A percentile compares a stretch with the other conserved stretches of the same genome.
phyloP scores from a whole-genome alignment of 2,329 filamentous ascomycete species.

The Xylaria sp. region DNA sequence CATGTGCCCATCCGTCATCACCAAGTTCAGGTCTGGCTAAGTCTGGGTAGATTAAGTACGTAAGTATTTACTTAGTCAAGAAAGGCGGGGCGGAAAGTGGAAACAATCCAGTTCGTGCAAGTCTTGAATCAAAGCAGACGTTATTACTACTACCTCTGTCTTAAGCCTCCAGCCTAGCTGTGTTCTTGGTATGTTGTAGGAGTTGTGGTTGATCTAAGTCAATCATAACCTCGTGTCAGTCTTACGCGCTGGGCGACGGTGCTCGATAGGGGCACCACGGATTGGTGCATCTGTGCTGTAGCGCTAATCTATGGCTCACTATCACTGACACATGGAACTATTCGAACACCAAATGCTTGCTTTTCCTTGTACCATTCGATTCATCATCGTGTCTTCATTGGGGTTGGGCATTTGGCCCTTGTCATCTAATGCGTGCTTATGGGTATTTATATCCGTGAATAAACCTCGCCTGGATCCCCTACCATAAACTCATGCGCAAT shows the following conservation, averaged over 20 bases:
- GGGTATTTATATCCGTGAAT: conserved; percentile 27
- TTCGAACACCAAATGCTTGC: neutral
- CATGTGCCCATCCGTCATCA: neutral
- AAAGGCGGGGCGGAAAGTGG: conserved; percentile 31
- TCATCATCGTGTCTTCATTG: conserved; percentile 7
- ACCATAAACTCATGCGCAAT: conserved; percentile 25
- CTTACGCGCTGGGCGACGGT: neutral
- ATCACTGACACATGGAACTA: neutral
- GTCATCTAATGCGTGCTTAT: conserved; percentile 16
- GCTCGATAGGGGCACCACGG: neutral
- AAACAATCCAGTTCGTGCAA: conserved; percentile 13
- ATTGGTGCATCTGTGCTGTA: neutral
- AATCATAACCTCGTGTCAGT: neutral
- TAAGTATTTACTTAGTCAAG: too few relatives aligned
- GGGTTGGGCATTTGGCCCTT: conserved; percentile 21
- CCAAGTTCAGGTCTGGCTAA: neutral
- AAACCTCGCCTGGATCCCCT: conserved; percentile 1
- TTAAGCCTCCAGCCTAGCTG: too few relatives aligned
- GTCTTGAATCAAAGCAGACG: conserved; percentile 16
- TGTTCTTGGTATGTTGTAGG: too few relatives aligned
- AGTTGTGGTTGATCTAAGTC: conserved; percentile 10
- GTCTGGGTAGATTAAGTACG: too few relatives aligned
- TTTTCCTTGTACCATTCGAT: neutral
- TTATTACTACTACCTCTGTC: too few relatives aligned
- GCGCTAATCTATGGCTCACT: neutral